Conservation (phyloP, 192 early-diverging fungal genomes). For the Haplosporangium gracile region DNA sequence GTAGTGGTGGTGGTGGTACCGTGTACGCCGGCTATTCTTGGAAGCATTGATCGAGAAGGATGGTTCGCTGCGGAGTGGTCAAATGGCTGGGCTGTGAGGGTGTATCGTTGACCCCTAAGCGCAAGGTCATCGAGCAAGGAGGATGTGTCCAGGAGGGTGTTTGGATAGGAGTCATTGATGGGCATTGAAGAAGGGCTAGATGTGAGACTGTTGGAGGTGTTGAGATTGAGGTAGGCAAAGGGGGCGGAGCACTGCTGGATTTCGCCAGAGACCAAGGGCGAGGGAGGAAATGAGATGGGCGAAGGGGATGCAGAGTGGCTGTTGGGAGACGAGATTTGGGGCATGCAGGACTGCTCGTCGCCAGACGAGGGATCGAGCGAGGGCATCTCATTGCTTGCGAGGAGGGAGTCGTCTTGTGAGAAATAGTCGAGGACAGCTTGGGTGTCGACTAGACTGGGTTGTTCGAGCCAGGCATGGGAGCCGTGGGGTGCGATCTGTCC, state of each 20-base stretch:
- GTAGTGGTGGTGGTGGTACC: background rate
- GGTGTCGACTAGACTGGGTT: background rate
- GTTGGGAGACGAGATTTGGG: slow-evolving; percentile 16
- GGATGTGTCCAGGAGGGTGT: background rate
- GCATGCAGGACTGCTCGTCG: slow-evolving; percentile 11
- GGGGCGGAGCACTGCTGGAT: background rate
- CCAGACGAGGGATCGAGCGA: slow-evolving; percentile 9
- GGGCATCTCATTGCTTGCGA: slow-evolving; percentile 13
- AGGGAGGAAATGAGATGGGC: slow-evolving; percentile 27
- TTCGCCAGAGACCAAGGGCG: slow-evolving; percentile 9
- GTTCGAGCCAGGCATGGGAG: slow-evolving; percentile 11
- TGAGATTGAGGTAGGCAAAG: slow-evolving; percentile 17
- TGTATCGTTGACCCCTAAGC: background rate
- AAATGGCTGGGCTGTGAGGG: background rate
- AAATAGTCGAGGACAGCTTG: slow-evolving; percentile 11
- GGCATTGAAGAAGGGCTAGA: slow-evolving; percentile 7
- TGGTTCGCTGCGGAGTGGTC: background rate
- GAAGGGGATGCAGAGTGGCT: slow-evolving; percentile 26
- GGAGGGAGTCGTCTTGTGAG: slow-evolving; percentile 7
- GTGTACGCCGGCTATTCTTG: background rate
- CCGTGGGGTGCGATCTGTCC: background rate
- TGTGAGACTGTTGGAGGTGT: background rate
- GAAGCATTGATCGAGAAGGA: background rate
- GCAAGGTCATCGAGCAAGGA: background rate
- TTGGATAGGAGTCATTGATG: background rate